Base-by-base conservation (phyloP, 768 basidiomycete genomes). In the Leccinellum luteum region DNA sequence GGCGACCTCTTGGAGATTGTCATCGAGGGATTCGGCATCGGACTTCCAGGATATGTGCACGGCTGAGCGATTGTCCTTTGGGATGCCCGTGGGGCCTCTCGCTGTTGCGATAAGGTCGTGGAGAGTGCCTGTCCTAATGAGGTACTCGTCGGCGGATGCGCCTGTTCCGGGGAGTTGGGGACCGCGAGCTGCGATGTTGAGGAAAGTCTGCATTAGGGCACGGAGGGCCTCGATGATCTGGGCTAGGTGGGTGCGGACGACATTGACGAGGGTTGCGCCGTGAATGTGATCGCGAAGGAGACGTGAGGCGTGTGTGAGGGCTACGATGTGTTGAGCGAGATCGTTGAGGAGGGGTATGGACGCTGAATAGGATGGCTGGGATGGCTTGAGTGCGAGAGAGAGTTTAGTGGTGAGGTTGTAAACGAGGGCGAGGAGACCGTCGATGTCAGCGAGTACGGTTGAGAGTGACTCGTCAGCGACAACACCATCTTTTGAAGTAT, bases 361-460 rank as follows among this genome's bases (percentile, higher is more conserved):
- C 1, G 86, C 81, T 3, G 75, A 65, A 64, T 82, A 79, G 5
- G 83, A 74, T 1, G 83, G 83, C 1, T 77, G 74, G 4, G 81
- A 69, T 6, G 86, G 84, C 44, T 85, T 88, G 51, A 88, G 76
- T 1, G 81, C 76, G 32, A 90, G 78, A 4, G 88, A 76, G 25
- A 87, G 68, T 64, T 86, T 89, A 19, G 86, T 89, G 5, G 80
- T 73, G 30, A 79, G 72, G 21, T 74, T 69, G 67, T 86, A 75
- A n/a, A 89, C 65, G 60, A 88, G 76, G 5, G 82, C 74, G 47
- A 89, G 75, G 34, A 89, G 71, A 2, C 84, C 79, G 21, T 83
- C 56, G 17, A 86, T 70, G 65, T 90, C 89, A 32, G 77, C 76
- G 60, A 76, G 79, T 48, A 90, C 61, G 55, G 79, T 69, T 27